Evolutionary conservation across 164 flowering plant genomes (phyloP).

Genomic region (Tetracentron sinense): DNA sequence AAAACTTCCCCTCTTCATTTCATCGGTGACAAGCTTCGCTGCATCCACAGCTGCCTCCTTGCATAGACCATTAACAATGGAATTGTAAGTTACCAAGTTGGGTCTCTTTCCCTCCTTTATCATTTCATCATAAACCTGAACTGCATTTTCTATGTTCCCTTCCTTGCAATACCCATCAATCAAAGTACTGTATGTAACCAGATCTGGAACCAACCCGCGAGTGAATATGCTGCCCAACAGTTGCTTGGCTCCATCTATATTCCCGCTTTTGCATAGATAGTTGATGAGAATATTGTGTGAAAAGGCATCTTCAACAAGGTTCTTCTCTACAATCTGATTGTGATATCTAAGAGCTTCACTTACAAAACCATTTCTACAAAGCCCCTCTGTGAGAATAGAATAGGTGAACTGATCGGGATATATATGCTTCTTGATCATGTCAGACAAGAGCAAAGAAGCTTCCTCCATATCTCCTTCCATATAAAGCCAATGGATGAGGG

Average conservation of each 20-base stretch:
- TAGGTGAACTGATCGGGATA: slow-evolving; percentile 33
- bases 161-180: slow-evolving; percentile 37
- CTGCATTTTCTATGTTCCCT: slow-evolving; percentile 32
- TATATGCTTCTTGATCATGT: slow-evolving; percentile 38
- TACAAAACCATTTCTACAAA: slow-evolving; percentile 35
- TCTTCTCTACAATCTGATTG: slow-evolving; percentile 20
- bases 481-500: slow-evolving; percentile 37
- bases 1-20: slow-evolving; percentile 13
- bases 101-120: slow-evolving; percentile 23
- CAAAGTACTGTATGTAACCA: slow-evolving; percentile 37
- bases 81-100: slow-evolving; percentile 36
- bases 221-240: slow-evolving; percentile 32
- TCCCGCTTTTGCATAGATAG: slow-evolving; percentile 24
- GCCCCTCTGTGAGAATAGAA: slow-evolving; percentile 32
- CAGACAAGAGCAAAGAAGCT: slow-evolving; percentile 31
- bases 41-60: slow-evolving; percentile 25
- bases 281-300: slow-evolving; percentile 37
- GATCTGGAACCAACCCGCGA: slow-evolving; percentile 36
- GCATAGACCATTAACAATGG: slow-evolving; percentile 41
- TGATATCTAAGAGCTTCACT: slow-evolving; percentile 28
- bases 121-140: slow-evolving; percentile 30
- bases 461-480: slow-evolving; percentile 40
- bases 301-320: slow-evolving; percentile 26
- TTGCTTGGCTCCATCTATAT: slow-evolving; percentile 32
- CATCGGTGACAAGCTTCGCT: slow-evolving; percentile 23